phyloP scores from a whole-genome alignment of 768 basidiomycete genomes.

The Suillus ampliporus region DNA sequence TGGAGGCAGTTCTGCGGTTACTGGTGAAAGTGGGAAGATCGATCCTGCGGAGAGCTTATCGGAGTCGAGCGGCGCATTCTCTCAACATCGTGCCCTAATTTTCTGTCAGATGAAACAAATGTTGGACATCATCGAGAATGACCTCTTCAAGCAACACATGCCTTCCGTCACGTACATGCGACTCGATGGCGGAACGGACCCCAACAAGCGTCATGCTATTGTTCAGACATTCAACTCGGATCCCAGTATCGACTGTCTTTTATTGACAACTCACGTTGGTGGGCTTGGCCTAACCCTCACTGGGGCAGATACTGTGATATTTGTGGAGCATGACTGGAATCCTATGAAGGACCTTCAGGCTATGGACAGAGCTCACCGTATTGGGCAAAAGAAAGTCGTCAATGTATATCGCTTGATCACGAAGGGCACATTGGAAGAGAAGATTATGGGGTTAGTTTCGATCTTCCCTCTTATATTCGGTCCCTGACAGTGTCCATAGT shows the following conservation, averaged over 20 bases:
- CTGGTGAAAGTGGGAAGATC: slow-evolving; percentile 65
- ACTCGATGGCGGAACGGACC: slow-evolving; percentile 90
- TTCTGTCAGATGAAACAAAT: slow-evolving; percentile 99
- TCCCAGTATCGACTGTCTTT: slow-evolving; percentile 94
- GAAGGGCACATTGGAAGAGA: slow-evolving; percentile 96
- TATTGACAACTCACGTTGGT: slow-evolving; percentile 96
- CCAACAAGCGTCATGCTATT: slow-evolving; percentile 92
- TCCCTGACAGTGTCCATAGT: slow-evolving; percentile 34
- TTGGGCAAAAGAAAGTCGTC: slow-evolving; percentile 98
- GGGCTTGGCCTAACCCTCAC: slow-evolving; percentile 95
- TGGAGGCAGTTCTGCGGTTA: slow-evolving; percentile 52
- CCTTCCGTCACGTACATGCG: slow-evolving; percentile 98
- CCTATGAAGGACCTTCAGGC: slow-evolving; percentile 99
- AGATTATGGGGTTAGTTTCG: slow-evolving; percentile 93
- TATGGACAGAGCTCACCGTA: slow-evolving; percentile 98
- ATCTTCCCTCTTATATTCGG: not conserved
- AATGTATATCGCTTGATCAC: slow-evolving; percentile 98
- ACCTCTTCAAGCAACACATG: slow-evolving; percentile 91
- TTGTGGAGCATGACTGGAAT: slow-evolving; percentile 99
- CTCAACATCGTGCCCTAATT: slow-evolving; percentile 97
- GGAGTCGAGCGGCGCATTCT: slow-evolving; percentile 61
- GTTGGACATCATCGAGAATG: slow-evolving; percentile 95
- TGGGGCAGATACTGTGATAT: slow-evolving; percentile 98
- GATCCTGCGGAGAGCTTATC: slow-evolving; percentile 67
- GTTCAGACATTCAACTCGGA: slow-evolving; percentile 99